Evolutionary conservation across 2,329 filamentous ascomycete genomes (phyloP), one percentile per base, ranked within the genome.

Genomic region (Talaromyces pinophilus): DNA sequence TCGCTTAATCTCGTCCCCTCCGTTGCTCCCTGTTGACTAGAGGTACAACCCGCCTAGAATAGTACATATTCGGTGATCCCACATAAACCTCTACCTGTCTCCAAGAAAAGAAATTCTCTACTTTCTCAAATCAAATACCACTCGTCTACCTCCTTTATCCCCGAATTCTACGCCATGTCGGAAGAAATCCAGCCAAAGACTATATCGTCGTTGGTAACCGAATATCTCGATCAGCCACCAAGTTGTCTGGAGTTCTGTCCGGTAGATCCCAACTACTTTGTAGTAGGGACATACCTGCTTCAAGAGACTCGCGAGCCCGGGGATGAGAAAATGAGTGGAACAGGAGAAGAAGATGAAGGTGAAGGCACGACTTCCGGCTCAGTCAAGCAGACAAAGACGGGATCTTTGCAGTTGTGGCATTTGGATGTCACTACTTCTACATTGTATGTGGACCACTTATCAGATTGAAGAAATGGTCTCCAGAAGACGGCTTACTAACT

Each of bases 211-310:
- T 65, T 69, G 25, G 74, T 70, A 5, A 80, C 78, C 2, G 69
- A 76, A 38, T 78, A 77, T 61, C 72, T 81, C 7, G 77, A 82
- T 63, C 75, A 80, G 64, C 80, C 80, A 15, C 80, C 80, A 2
- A 82, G 80, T 69, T 82, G 80, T 67, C 74, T 82, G 0, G 77
- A 81, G 68, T 82, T 81, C 64, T 80, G 78, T 54, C 78, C 76
- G 2, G 69, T 71, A 10, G 67, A 87, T 66, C 85, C 87, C 0
- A 79, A 87, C 0, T 87, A 89, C 73, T 89, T 96, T 70, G 82
- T 96, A 0, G 85, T 97, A 59, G 94, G 93, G 46, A 97, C 93
- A 1, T 97, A 97, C 78, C 87, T 90, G 69, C 84, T 97, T 40
- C 75, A 74, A 28, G 74, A 80, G 65, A 50, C 35, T 42, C 42